A percentile compares a stretch with the other conserved stretches of the same genome.
These are phyloP conservation scores for Funneliformis mosseae DNA, from an alignment of 192 early-diverging fungal species.

Conservation along the genomic window DNA sequence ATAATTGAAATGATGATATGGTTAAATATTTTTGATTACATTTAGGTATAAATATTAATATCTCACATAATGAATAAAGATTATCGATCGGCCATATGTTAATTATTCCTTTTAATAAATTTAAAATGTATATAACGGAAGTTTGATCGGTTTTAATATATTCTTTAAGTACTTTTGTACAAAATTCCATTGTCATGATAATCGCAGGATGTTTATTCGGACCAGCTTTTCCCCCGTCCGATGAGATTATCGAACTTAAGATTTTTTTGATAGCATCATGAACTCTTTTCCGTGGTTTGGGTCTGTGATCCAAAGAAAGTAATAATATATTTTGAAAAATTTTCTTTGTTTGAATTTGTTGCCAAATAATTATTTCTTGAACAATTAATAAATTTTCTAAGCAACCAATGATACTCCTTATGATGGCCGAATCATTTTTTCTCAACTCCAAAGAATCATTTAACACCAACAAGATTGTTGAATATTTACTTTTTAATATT, in stretches of 20 bases:
- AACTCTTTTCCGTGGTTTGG: constrained; percentile 83
- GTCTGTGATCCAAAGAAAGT: constrained; percentile 78
- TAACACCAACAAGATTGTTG: constrained; percentile 63
- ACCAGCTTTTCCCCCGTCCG: constrained; percentile 24
- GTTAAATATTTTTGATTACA: constrained; percentile 79
- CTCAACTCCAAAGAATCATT: constrained; percentile 65
- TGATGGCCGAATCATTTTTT: constrained; percentile 70
- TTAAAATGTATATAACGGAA: constrained; percentile 66
- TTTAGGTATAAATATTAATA: constrained; percentile 78
- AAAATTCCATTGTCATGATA: constrained; percentile 63
- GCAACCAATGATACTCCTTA: constrained; percentile 78
- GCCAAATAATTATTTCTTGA: constrained; percentile 79
- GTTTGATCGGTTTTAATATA: constrained; percentile 55
- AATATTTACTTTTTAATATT: constrained; percentile 66
- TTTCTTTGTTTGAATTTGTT: constrained; percentile 65
- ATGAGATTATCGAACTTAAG: constrained; percentile 52
- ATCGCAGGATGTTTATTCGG: constrained; percentile 77
- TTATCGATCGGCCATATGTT: constrained; percentile 55
- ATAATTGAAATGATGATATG: constrained; percentile 74
- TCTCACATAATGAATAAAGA: constrained; percentile 62
- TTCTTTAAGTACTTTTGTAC: constrained; percentile 59
- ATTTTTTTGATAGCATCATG: constrained; percentile 79
- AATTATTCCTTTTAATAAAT: constrained; percentile 68
- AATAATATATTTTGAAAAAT: constrained; percentile 73
- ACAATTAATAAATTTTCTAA: constrained; percentile 75